These are phyloP conservation scores for Avena insularis DNA, from an alignment of 176 grass and related monocot genomes.

Conservation along the genomic window DNA sequence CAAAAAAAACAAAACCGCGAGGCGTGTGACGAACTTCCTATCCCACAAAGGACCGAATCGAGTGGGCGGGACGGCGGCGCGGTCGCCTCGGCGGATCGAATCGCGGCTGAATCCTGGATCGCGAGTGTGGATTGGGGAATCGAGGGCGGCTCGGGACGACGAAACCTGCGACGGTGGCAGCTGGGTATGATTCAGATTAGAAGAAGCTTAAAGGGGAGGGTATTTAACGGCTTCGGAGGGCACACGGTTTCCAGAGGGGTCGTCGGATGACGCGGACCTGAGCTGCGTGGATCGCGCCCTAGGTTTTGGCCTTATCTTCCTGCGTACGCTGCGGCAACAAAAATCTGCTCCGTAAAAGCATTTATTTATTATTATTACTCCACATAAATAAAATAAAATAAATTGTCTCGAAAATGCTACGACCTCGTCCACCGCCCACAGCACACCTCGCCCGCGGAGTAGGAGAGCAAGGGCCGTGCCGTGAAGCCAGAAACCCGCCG, in stretches of 20 bases:
- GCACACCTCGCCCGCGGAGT: background rate
- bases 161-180: background rate
- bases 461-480: background rate
- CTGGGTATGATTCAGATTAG: background rate
- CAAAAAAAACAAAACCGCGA: slow-evolving; percentile 40
- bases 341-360: background rate
- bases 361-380: no score
- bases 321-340: background rate
- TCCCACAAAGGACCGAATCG: slow-evolving; percentile 44
- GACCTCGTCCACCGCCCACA: background rate
- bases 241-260: slow-evolving; percentile 48
- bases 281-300: background rate
- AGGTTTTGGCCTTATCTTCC: slow-evolving; percentile 32
- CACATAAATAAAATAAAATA: no score
- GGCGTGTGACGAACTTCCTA: slow-evolving; percentile 69
- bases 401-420: background rate
- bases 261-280: slow-evolving; percentile 46
- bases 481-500: background rate
- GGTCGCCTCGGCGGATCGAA: slow-evolving; percentile 5
- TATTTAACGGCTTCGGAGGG: slow-evolving; percentile 20
- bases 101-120: slow-evolving; percentile 31
- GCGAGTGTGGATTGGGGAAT: background rate
- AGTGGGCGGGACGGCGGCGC: slow-evolving; percentile 26
- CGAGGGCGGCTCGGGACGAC: background rate
- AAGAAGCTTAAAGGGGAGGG: background rate